Percentiles rank a stretch among this genome's conserved stretches.
These are phyloP conservation scores for Eucalyptus viminalis DNA, from an alignment of 345 rosid genomes.

Conservation along the genomic window DNA sequence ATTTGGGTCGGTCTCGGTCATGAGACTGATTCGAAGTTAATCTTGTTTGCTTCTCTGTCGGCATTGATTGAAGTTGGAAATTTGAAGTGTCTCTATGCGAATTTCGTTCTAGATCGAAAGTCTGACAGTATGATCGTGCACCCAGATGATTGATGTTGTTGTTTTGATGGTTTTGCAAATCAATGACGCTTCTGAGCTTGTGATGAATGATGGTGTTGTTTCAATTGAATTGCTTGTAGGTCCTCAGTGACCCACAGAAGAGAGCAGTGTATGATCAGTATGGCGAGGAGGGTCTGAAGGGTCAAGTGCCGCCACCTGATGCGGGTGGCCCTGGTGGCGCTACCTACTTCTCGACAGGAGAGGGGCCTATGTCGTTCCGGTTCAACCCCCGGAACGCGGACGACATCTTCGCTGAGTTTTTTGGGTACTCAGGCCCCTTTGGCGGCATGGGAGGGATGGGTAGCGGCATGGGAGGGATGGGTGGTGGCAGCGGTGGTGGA, in stretches of 20 bases:
- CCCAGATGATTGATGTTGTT: not conserved
- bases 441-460: conserved; percentile 29
- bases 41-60: not conserved
- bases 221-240: conserved; percentile 18
- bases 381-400: conserved; percentile 65
- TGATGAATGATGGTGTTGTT: not conserved
- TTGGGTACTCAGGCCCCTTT: conserved; percentile 51
- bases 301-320: conserved; percentile 64
- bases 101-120: not conserved
- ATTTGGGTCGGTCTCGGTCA: not conserved
- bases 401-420: conserved; percentile 69
- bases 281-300: conserved; percentile 87
- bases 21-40: not conserved
- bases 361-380: conserved; percentile 38
- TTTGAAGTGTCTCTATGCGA: not conserved
- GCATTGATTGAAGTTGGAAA: not conserved
- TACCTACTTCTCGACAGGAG: conserved; percentile 61
- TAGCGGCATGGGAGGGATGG: conserved; percentile 16
- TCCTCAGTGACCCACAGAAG: conserved; percentile 72
- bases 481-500: conserved; percentile 16
- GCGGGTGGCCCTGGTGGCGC: conserved; percentile 43
- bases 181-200: not conserved
- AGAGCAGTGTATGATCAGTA: conserved; percentile 73
- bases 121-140: not conserved
- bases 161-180: not conserved